phyloP scores from a whole-genome alignment of 2,329 filamentous ascomycete species.

The Gaeumannomyces sp. region DNA sequence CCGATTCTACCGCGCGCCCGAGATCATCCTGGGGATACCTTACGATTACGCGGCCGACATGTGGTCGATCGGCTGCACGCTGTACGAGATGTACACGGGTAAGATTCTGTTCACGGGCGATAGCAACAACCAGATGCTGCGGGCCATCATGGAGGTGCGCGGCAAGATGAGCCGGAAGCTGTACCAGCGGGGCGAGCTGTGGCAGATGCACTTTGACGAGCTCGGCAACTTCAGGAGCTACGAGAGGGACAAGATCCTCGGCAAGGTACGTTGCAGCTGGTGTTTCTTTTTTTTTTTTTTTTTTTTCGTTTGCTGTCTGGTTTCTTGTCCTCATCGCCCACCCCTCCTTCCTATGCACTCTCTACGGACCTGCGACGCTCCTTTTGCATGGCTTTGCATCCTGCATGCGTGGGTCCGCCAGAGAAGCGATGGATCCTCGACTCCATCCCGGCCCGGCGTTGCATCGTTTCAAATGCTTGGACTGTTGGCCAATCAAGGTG shows the following conservation, averaged over 20 bases:
- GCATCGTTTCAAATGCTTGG: conserved; percentile 11
- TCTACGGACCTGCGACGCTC: neutral
- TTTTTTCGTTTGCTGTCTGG: neutral
- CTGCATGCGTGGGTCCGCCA: neutral
- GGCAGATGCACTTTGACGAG: conserved; percentile 76
- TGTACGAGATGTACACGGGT: conserved; percentile 95
- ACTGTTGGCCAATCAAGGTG: neutral
- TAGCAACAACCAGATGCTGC: conserved; percentile 98
- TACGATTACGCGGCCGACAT: conserved; percentile 94
- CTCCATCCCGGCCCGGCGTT: neutral
- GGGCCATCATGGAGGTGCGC: conserved; percentile 90
- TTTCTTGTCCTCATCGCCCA: neutral
- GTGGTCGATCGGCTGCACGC: conserved; percentile 95
- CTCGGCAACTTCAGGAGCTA: conserved; percentile 76
- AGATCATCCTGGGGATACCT: conserved; percentile 94
- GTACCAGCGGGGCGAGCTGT: conserved; percentile 73
- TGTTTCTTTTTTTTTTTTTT: conserved; percentile 3
- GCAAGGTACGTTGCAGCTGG: conserved; percentile 53
- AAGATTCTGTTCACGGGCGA: conserved; percentile 94
- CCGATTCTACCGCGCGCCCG: conserved; percentile 93
- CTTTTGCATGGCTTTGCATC: neutral
- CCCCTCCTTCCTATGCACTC: neutral
- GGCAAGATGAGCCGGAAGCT: conserved; percentile 88
- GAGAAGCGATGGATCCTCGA: neutral
- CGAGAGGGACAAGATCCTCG: conserved; percentile 81